phyloP scores from a whole-genome alignment of 2,329 filamentous ascomycete species.

The Epichloe uncinata region DNA sequence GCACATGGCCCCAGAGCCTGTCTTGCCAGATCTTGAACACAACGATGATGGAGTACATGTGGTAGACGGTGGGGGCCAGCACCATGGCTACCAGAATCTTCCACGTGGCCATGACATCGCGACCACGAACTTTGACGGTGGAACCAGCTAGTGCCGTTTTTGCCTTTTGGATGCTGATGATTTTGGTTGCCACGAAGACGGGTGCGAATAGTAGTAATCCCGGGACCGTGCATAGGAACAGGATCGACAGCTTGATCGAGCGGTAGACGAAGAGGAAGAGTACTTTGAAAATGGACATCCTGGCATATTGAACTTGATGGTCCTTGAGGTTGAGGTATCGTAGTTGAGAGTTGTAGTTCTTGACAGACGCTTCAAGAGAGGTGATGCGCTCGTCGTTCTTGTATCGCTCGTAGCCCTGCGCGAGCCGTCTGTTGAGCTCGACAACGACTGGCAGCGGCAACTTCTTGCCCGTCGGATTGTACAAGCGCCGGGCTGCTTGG shows the following conservation, averaged over 20 bases:
- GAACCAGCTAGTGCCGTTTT: conserved; percentile 73
- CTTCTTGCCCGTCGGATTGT: conserved; percentile 90
- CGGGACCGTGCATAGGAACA: conserved; percentile 72
- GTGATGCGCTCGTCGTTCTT: conserved; percentile 81
- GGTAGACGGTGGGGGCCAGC: conserved; percentile 69
- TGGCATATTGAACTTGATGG: conserved; percentile 88
- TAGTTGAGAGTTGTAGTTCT: conserved; percentile 76
- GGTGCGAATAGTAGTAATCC: conserved; percentile 80
- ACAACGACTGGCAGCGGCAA: conserved; percentile 84
- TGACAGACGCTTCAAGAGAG: conserved; percentile 59
- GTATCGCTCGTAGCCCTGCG: conserved; percentile 83
- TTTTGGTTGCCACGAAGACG: conserved; percentile 72
- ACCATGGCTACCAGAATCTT: conserved; percentile 81
- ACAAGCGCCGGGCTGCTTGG: conserved; percentile 82
- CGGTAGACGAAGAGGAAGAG: conserved; percentile 69
- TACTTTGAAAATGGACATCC: conserved; percentile 64
- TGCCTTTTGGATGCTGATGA: conserved; percentile 71
- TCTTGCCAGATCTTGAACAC: conserved; percentile 70
- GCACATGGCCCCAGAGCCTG: conserved; percentile 69
- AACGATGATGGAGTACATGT: conserved; percentile 63
- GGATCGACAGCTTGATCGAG: conserved; percentile 58
- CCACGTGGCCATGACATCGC: conserved; percentile 89
- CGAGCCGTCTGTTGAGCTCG: conserved; percentile 81
- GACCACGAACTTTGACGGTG: conserved; percentile 75
- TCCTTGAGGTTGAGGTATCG: conserved; percentile 79